phyloP scores from a whole-genome alignment of 257 asterid genomes.

The Phtheirospermum japonicum region DNA sequence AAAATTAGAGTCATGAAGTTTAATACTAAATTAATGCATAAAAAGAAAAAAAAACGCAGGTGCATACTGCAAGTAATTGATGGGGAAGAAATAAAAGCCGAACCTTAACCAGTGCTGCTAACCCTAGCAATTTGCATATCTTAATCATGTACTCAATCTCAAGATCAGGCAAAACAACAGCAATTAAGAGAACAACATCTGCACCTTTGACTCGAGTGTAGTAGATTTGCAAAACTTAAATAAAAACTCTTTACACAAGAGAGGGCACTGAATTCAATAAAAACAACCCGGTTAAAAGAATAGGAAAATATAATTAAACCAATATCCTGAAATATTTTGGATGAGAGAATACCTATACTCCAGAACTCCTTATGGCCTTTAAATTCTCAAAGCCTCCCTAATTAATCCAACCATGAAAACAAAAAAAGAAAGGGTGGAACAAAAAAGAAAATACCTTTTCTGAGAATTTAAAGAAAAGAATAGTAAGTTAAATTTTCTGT shows the following conservation, averaged over 20 bases:
- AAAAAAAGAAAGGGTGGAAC: conserved; percentile 19
- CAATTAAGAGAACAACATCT: conserved; percentile 85
- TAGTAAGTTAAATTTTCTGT: too few species aligned
- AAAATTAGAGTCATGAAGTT: too few species aligned
- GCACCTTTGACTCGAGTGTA: conserved; percentile 93
- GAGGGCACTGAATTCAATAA: conserved; percentile 68
- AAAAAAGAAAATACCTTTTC: too few species aligned
- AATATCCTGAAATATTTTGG: not conserved
- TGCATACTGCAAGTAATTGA: too few species aligned
- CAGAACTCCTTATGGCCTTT: conserved; percentile 69
- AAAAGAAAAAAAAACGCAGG: too few species aligned
- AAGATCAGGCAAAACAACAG: conserved; percentile 81
- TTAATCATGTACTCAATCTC: too few species aligned
- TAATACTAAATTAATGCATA: too few species aligned
- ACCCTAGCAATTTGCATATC: too few species aligned
- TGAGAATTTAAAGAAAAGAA: too few species aligned
- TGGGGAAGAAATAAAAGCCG: too few species aligned
- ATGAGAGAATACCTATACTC: conserved; percentile 62
- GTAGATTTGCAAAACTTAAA: conserved; percentile 93
- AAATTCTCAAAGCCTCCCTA: conserved; percentile 92
- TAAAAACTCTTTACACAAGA: conserved; percentile 90
- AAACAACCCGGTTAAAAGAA: conserved; percentile 14
- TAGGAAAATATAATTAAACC: conserved; percentile 10
- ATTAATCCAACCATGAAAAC: not conserved
- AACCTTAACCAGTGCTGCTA: too few species aligned